phyloP scores from a whole-genome alignment of 2,329 filamentous ascomycete genomes.

The Myotisia sp. region DNA sequence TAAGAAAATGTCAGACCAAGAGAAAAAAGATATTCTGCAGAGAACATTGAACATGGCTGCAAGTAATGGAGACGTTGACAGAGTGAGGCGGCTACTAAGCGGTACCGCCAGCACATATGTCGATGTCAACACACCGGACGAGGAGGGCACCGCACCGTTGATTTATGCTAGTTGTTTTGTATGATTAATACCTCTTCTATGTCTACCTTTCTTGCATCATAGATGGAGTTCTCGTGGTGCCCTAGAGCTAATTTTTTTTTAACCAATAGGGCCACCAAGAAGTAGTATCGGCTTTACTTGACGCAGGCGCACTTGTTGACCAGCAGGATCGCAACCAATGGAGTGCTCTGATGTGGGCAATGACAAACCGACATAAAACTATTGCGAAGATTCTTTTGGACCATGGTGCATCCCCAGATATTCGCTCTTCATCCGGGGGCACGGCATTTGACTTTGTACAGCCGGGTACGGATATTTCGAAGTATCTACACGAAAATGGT shows the following conservation, averaged over 20 bases:
- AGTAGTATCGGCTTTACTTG: slow-evolving; percentile 69
- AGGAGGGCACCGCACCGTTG: slow-evolving; percentile 88
- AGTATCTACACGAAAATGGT: slow-evolving; percentile 85
- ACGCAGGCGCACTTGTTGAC: slow-evolving; percentile 78
- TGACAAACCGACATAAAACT: slow-evolving; percentile 93
- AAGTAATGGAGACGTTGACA: slow-evolving; percentile 81
- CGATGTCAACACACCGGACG: slow-evolving; percentile 75
- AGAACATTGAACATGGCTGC: slow-evolving; percentile 87
- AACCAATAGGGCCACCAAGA: slow-evolving; percentile 60
- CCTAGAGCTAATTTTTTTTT: slow-evolving; percentile 5
- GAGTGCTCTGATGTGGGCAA: slow-evolving; percentile 98
- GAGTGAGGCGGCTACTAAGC: slow-evolving; percentile 59
- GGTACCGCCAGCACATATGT: slow-evolving; percentile 63
- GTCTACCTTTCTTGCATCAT: background rate
- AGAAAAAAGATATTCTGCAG: slow-evolving; percentile 72
- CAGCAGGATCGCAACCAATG: slow-evolving; percentile 91
- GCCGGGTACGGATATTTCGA: slow-evolving; percentile 90
- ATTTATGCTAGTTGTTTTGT: slow-evolving; percentile 98
- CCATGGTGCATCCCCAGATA: slow-evolving; percentile 85
- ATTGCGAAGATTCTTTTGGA: slow-evolving; percentile 89
- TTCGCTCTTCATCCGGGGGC: slow-evolving; percentile 83
- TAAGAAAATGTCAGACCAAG: slow-evolving; percentile 55
- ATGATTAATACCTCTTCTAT: slow-evolving; percentile 25
- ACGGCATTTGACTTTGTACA: slow-evolving; percentile 93
- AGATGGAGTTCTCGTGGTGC: background rate